phyloP scores from a whole-genome alignment of 164 flowering plant genomes.

The Litsea cubeba region DNA sequence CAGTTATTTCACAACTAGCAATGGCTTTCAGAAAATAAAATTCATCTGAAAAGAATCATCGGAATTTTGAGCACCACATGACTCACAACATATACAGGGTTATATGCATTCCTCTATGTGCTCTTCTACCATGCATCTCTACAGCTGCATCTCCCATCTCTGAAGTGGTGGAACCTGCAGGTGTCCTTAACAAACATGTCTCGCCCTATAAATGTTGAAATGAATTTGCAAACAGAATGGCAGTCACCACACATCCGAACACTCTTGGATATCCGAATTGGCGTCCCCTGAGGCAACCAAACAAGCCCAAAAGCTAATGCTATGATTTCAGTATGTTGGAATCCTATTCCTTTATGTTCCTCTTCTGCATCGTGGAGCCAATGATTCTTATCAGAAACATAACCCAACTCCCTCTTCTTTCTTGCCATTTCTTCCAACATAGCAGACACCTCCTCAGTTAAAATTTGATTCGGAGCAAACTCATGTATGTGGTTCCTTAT shows the following conservation, averaged over 20 bases:
- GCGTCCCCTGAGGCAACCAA: slow-evolving; percentile 15
- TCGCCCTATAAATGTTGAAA: slow-evolving; percentile 25
- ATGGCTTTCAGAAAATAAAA: too few species aligned
- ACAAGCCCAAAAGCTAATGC: slow-evolving; percentile 35
- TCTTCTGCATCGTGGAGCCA: slow-evolving; percentile 35
- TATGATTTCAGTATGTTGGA: slow-evolving; percentile 31
- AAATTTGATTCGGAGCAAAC: slow-evolving; percentile 20
- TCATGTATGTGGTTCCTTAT: slow-evolving; percentile 20
- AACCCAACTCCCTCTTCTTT: slow-evolving; percentile 30
- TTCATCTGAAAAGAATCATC: too few species aligned
- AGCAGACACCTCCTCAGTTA: slow-evolving; percentile 10
- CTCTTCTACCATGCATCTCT: slow-evolving; percentile 30
- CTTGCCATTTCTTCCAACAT: slow-evolving; percentile 23
- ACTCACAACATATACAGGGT: not conserved
- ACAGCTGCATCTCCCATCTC: slow-evolving; percentile 36
- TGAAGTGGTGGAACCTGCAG: slow-evolving; percentile 33
- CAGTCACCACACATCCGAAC: slow-evolving; percentile 32
- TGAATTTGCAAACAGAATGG: slow-evolving; percentile 37
- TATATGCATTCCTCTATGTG: not conserved
- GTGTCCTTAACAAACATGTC: slow-evolving; percentile 29
- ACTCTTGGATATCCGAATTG: slow-evolving; percentile 27
- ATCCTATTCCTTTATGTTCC: slow-evolving; percentile 19
- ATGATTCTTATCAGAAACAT: slow-evolving; percentile 30
- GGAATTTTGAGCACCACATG: too few species aligned
- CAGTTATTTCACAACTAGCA: too few species aligned